These are phyloP conservation scores for Hypomyces rosellus DNA, from an alignment of 2,329 filamentous ascomycete species.

Conservation along the genomic window DNA sequence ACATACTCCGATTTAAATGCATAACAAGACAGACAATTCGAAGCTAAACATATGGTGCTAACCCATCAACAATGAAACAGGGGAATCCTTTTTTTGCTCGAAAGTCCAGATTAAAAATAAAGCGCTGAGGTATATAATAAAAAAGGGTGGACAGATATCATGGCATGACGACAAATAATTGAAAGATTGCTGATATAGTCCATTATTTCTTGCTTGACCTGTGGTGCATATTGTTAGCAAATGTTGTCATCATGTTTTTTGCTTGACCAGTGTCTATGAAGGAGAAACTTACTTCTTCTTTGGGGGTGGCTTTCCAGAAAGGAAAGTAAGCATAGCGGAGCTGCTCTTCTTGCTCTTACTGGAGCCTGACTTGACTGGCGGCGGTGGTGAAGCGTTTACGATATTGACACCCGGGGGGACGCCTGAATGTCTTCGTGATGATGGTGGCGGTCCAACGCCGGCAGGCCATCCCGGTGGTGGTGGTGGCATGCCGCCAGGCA, in stretches of 20 bases:
- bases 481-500: slow-evolving; percentile 12
- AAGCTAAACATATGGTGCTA: slow-evolving; percentile 3
- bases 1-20: slow-evolving; percentile 20
- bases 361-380: slow-evolving; percentile 7
- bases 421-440: background rate
- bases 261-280: background rate
- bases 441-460: background rate
- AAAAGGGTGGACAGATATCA: slow-evolving; percentile 1
- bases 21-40: slow-evolving; percentile 1
- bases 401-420: slow-evolving; percentile 11
- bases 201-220: slow-evolving; percentile 15
- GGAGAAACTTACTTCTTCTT: slow-evolving; percentile 19
- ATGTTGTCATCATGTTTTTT: background rate
- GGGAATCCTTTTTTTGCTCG: background rate
- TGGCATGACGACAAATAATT: slow-evolving; percentile 10
- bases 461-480: slow-evolving; percentile 16
- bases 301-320: slow-evolving; percentile 13
- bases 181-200: background rate
- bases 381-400: slow-evolving; percentile 13
- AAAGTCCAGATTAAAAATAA: background rate
- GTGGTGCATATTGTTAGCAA: background rate
- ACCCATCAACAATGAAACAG: slow-evolving; percentile 1
- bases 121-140: slow-evolving; percentile 8
- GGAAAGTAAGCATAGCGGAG: slow-evolving; percentile 14
- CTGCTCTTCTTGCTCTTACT: slow-evolving; percentile 14